Evolutionary conservation across 345 rosid species (phyloP), one percentile per base, ranked within the genome.

Genomic region (Euclidium syriacum): DNA sequence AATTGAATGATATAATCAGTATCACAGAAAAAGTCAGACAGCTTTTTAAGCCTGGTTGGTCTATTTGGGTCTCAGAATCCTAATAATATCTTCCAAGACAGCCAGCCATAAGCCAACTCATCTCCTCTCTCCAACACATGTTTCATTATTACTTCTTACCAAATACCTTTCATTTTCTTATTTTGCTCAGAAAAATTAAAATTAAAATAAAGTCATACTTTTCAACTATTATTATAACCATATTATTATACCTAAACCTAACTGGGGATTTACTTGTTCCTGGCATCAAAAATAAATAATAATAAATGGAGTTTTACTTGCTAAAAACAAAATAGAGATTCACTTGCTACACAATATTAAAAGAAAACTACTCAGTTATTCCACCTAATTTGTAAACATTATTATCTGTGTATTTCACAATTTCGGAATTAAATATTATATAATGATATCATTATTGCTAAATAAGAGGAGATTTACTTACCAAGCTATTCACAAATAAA

Each of bases 51-150:
- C 67, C 22, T 33, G 47, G 64, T 29, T n/a, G 30, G 14, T 56
- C 49, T 48, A 25, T 40, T 64, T 44, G 33, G 64, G 59, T 50
- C 29, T 58, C 59, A 9, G n/a, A 58, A 30, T 67, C 72, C 38
- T 26, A 38, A 59, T 41, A 25, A 60, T 68, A 60, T 59, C 67
- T 59, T 39, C 12, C 61, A 60, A 43, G 55, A 60, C 73, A 69
- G 68, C 67, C 73, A 69, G 68, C 67, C 73, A 18, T 34, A 14
- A 52, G 42, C 62, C 68, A 70, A 36, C 63, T 70, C 63, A 70
- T 53, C 26, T 34, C 50, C 38, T 10, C 67, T 36, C 74, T 70
- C 57, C 56, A 43, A 69, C 68, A 61, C 68, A 69, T 62, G 73
- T 15, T 52, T 62, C 60, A 68, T 44, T 25, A 35, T 59, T 32